phyloP scores from a whole-genome alignment of 768 basidiomycete species.

The Goffeauzyma gilvescens region DNA sequence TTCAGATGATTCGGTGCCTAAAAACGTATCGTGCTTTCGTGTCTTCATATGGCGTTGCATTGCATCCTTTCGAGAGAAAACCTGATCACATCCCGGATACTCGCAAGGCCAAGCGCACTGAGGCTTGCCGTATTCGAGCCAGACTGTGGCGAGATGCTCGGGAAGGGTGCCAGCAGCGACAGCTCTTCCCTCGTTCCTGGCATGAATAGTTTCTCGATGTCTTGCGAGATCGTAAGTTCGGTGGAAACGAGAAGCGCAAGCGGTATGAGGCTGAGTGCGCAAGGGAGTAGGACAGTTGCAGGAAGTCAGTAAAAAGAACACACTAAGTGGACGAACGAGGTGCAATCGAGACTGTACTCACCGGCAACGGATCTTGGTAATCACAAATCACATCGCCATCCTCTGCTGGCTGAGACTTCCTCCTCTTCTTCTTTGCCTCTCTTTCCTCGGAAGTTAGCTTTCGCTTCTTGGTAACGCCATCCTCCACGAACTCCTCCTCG shows the following conservation, averaged over 20 bases:
- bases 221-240: slow-evolving; percentile 23
- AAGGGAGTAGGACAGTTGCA: neutral
- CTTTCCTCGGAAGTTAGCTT: neutral
- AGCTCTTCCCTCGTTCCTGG: slow-evolving; percentile 12
- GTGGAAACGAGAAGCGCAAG: slow-evolving; percentile 11
- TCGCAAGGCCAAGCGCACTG: slow-evolving; percentile 11
- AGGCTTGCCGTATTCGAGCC: slow-evolving; percentile 10
- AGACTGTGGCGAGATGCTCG: slow-evolving; percentile 5
- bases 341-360: neutral
- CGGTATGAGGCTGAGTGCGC: slow-evolving; percentile 5
- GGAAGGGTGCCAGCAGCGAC: slow-evolving; percentile 8
- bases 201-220: slow-evolving; percentile 23
- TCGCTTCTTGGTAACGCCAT: neutral
- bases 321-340: neutral
- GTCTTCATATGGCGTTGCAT: slow-evolving; percentile 13
- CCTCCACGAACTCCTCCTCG: slow-evolving; percentile 1
- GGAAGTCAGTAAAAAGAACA: neutral
- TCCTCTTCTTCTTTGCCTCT: slow-evolving; percentile 4
- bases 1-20: too few relatives aligned
- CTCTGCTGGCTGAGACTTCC: slow-evolving; percentile 9
- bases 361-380: slow-evolving; percentile 10
- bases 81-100: slow-evolving; percentile 8
- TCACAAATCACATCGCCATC: slow-evolving; percentile 12
- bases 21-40: slow-evolving; percentile 9
- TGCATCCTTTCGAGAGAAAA: slow-evolving; percentile 12